These are phyloP conservation scores for Aphanoascus verrucosus DNA, from an alignment of 2,329 filamentous ascomycete genomes.

Conservation along the genomic window DNA sequence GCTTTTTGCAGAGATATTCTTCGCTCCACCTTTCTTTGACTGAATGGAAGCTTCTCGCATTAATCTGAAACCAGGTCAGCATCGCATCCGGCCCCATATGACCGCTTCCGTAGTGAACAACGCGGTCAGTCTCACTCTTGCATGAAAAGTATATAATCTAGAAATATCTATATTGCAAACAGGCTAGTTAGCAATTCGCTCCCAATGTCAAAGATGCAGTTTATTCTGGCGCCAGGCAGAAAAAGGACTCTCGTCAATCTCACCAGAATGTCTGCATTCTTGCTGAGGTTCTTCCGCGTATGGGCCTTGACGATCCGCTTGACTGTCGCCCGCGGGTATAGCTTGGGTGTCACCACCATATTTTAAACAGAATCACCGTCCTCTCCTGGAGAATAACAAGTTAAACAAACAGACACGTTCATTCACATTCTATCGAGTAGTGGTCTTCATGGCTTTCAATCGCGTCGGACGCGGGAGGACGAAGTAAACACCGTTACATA, in stretches of 20 bases:
- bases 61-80: constrained; percentile 42
- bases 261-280: constrained; percentile 78
- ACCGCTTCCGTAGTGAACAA: neutral
- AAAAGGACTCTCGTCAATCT: constrained; percentile 19
- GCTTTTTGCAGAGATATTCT: constrained; percentile 61
- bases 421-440: neutral
- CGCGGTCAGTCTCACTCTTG: constrained; percentile 42
- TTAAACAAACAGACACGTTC: neutral
- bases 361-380: neutral
- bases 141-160: constrained; percentile 77
- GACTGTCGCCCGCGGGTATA: constrained; percentile 73
- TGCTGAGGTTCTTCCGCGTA: constrained; percentile 66
- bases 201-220: neutral
- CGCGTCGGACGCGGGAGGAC: neutral
- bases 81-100: neutral
- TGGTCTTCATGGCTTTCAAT: neutral
- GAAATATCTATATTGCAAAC: constrained; percentile 54
- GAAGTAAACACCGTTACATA: neutral
- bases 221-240: neutral
- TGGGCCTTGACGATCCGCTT: constrained; percentile 88
- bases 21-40: constrained; percentile 62
- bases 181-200: neutral
- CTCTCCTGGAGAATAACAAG: neutral
- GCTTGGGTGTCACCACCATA: constrained; percentile 57
- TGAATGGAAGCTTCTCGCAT: constrained; percentile 70